Evolutionary conservation across 768 basidiomycete genomes (phyloP).

Genomic region (Russula brevipes): DNA sequence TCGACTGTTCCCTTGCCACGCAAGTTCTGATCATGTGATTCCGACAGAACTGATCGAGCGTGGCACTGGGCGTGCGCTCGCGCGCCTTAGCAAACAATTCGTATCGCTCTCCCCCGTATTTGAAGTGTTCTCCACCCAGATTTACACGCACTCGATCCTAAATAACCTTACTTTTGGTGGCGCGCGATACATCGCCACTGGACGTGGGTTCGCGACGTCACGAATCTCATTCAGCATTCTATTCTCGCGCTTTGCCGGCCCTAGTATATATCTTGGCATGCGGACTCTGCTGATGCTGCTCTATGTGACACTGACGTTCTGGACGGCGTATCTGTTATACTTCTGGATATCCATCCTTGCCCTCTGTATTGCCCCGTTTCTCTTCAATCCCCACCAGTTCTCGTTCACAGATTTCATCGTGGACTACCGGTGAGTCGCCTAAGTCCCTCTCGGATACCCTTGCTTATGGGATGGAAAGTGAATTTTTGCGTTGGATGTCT

Average conservation of each 20-base stretch:
- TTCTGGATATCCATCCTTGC: constrained; percentile 96
- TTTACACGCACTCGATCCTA: constrained; percentile 95
- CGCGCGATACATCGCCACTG: constrained; percentile 97
- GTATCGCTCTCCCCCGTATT: constrained; percentile 90
- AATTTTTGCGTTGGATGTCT: constrained; percentile 99
- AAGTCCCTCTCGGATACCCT: neutral
- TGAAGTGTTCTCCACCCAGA: constrained; percentile 97
- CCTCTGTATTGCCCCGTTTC: constrained; percentile 91
- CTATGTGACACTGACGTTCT: constrained; percentile 88
- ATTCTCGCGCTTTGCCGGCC: constrained; percentile 97
- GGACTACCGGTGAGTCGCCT: constrained; percentile 68
- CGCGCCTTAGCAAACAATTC: constrained; percentile 93
- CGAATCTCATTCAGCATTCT: constrained; percentile 92
- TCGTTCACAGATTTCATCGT: constrained; percentile 95
- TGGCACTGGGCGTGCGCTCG: constrained; percentile 85
- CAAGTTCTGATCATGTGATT: constrained; percentile 23
- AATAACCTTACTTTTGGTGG: constrained; percentile 97
- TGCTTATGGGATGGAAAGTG: constrained; percentile 41
- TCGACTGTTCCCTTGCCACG: neutral
- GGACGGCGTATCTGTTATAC: constrained; percentile 91
- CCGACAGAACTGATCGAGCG: constrained; percentile 85
- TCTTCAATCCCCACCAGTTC: constrained; percentile 99
- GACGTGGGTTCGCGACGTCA: constrained; percentile 96
- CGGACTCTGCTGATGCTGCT: constrained; percentile 87
- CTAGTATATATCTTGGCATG: constrained; percentile 97